Evolutionary conservation across 257 asterid species (phyloP), one percentile per base, ranked within the genome.

Genomic region (Solanum tacnaense): DNA sequence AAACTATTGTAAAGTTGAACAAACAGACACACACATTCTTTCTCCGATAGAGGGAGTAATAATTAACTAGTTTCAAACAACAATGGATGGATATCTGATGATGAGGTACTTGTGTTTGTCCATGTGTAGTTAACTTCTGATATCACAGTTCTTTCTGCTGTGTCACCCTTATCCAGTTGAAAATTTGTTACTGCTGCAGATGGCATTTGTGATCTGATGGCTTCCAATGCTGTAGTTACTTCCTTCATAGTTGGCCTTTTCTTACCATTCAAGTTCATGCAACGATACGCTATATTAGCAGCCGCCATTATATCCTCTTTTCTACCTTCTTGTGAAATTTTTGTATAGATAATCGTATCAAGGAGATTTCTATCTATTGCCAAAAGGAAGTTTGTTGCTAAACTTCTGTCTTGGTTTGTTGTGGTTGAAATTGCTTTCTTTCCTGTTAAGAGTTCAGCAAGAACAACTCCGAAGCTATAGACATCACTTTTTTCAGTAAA

Each of bases 241-340:
- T 88, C 87, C 44, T 83, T 88, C 89, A 83, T 88, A 11, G 35
- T 88, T 3, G 89, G 84, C 31, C 89, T 88, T 0, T 83, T 70
- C 72, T 11, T 88, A 1, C 87, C 89, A 27, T 83, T 81, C 84
- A 88, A 82, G 44, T 68, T 44, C 34, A 88, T 34, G 84, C 89
- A 88, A 29, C 23, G 15, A 44, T 81, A 46, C 7, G 85, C 67
- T 46, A 44, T 16, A 21, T 11, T 35, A 25, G 87, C 72, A 49
- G 83, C 84, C 5, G 35, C 82, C 5, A 41, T 21, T 39, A 88
- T 23, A 39, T 29, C 87, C 36, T 62, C 81, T 9, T 4, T 49
- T 68, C 65, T 68, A 21, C 34, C 56, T 83, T 70, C 60, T 23
- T 56, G 70, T 78, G 9, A 13, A 12, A 88, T 46, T 49, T 83